These are phyloP conservation scores for Trametes punicea DNA, from an alignment of 768 basidiomycete genomes.

Conservation along the genomic window DNA sequence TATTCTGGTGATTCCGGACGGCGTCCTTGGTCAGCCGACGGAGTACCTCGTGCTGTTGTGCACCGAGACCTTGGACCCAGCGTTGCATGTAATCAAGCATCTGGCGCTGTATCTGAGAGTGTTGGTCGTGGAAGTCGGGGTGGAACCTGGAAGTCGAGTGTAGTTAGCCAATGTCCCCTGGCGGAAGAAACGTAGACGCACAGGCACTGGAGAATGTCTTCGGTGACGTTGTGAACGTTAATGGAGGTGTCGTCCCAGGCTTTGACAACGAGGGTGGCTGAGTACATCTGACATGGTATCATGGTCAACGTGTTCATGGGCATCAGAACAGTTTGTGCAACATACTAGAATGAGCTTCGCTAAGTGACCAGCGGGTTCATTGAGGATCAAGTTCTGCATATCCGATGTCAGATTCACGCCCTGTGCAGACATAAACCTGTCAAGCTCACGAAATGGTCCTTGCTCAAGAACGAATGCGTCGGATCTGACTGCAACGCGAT, in stretches of 20 bases:
- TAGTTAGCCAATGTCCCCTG: background rate
- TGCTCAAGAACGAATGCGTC: conserved; percentile 85
- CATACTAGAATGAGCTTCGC: conserved; percentile 67
- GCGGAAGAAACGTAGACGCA: conserved; percentile 41
- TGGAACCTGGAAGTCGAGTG: conserved; percentile 57
- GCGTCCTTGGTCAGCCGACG: conserved; percentile 59
- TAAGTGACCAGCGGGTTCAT: conserved; percentile 77
- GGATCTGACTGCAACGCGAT: conserved; percentile 61
- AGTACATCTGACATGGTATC: conserved; percentile 43
- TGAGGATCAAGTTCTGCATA: conserved; percentile 69
- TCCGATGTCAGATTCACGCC: background rate
- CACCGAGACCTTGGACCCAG: conserved; percentile 56
- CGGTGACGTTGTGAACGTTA: conserved; percentile 53
- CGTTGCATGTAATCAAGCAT: conserved; percentile 67
- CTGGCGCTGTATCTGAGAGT: conserved; percentile 66
- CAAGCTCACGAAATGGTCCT: conserved; percentile 76
- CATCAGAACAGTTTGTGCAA: background rate
- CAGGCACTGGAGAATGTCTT: conserved; percentile 68
- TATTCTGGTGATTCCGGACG: conserved; percentile 71
- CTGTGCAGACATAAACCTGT: background rate
- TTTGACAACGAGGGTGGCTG: conserved; percentile 65
- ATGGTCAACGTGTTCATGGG: background rate
- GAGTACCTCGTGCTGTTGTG: conserved; percentile 46
- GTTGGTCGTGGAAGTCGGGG: conserved; percentile 70
- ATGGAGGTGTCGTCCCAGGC: conserved; percentile 77